A percentile compares a stretch with the other conserved stretches of the same genome.
phyloP scores from a whole-genome alignment of 441 rosid species.

The Breynia disticha region DNA sequence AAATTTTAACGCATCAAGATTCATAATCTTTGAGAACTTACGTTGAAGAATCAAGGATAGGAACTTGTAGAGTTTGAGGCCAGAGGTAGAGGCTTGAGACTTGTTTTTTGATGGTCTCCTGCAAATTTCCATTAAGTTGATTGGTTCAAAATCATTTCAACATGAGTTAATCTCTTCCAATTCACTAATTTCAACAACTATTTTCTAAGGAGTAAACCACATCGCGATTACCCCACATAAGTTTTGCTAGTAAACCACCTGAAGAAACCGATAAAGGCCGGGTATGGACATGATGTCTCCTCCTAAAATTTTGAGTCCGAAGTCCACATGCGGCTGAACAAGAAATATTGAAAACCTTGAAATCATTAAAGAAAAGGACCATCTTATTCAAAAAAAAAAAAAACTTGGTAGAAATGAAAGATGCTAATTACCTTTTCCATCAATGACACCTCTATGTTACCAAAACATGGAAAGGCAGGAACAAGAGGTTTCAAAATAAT shows the following conservation, averaged over 20 bases:
- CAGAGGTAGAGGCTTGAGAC: conserved; percentile 64
- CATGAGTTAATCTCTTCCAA: neutral
- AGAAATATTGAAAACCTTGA: conserved; percentile 3
- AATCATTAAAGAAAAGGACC: neutral
- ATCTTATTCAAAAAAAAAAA: neutral
- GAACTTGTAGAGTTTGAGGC: conserved; percentile 68
- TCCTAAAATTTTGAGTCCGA: conserved; percentile 75
- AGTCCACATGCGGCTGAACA: conserved; percentile 82
- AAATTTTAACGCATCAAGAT: neutral
- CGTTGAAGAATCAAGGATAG: conserved; percentile 66
- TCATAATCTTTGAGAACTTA: conserved; percentile 25
- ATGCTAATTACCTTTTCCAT: conserved; percentile 44
- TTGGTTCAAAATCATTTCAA: neutral
- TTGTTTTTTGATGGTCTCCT: conserved; percentile 60
- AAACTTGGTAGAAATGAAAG: neutral
- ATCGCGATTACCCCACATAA: conserved; percentile 16
- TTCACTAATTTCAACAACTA: too few relatives aligned
- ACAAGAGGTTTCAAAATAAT: conserved; percentile 75
- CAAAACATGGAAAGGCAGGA: conserved; percentile 87
- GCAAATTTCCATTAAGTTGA: conserved; percentile 19
- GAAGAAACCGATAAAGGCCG: conserved; percentile 73
- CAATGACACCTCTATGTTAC: conserved; percentile 52
- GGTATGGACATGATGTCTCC: conserved; percentile 95
- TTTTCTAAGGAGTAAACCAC: too few relatives aligned
- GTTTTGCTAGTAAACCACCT: conserved; percentile 59